phyloP scores from a whole-genome alignment of 169 alveolate genomes.

The Cryptosporidium sp. region DNA sequence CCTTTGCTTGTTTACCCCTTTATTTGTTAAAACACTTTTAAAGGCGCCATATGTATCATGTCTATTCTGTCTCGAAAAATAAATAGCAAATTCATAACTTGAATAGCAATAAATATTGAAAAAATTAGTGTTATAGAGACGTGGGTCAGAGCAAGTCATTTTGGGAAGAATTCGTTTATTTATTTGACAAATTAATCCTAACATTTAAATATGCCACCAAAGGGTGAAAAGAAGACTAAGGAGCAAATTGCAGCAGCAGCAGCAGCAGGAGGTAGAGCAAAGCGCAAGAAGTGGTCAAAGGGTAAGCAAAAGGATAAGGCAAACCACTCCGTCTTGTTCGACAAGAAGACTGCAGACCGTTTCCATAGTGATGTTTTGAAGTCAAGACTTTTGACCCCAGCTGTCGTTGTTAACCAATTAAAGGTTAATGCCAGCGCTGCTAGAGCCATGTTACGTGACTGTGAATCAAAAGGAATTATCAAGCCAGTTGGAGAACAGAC shows the following conservation, averaged over 20 bases:
- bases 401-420: slow-evolving; percentile 84
- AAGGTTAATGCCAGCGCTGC: slow-evolving; percentile 87
- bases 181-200: slow-evolving; percentile 18
- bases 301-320: slow-evolving; percentile 87
- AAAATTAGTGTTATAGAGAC: not conserved
- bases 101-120: not conserved
- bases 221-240: slow-evolving; percentile 75
- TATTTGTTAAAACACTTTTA: not conserved
- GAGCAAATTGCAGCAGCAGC: slow-evolving; percentile 76
- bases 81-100: not conserved
- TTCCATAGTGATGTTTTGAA: slow-evolving; percentile 85
- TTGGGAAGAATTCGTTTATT: not conserved
- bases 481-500: slow-evolving; percentile 84
- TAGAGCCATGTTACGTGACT: slow-evolving; percentile 85
- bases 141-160: slow-evolving; percentile 6
- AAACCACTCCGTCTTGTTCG: slow-evolving; percentile 85
- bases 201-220: slow-evolving; percentile 62
- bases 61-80: slow-evolving; percentile 28
- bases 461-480: slow-evolving; percentile 80
- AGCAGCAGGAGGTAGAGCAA: slow-evolving; percentile 76
- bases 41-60: slow-evolving; percentile 12
- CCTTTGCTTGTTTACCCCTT: not conserved
- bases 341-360: slow-evolving; percentile 84
- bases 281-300: slow-evolving; percentile 87
- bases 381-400: slow-evolving; percentile 81